phyloP scores from a whole-genome alignment of 352 stramenopile species.

The Globisporangium cylindrosporum region DNA sequence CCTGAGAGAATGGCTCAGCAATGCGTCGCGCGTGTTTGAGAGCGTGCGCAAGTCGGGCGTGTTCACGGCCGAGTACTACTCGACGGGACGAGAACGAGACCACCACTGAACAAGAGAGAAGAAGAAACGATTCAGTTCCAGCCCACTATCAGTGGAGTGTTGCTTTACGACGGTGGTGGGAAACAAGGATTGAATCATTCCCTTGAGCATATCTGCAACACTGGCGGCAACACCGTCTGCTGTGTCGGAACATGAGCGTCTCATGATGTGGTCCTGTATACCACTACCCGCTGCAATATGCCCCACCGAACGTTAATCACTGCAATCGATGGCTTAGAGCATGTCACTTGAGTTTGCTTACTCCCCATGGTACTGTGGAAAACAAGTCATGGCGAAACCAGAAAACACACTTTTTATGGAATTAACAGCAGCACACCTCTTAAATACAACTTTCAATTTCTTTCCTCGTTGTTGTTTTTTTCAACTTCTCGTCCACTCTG shows the following conservation, averaged over 20 bases:
- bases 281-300: no score
- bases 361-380: neutral
- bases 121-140: neutral
- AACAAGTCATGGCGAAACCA: neutral
- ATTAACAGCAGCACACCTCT: neutral
- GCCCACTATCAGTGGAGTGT: neutral
- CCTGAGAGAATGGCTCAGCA: constrained; percentile 78
- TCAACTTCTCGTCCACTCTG: neutral
- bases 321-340: no score
- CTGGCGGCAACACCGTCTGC: no score
- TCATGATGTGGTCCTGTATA: no score
- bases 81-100: constrained; percentile 24
- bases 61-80: constrained; percentile 49
- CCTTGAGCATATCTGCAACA: no score
- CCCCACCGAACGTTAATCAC: no score
- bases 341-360: neutral
- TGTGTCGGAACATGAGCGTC: no score
- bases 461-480: neutral
- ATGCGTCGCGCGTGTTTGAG: constrained; percentile 67
- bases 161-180: neutral
- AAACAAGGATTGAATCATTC: neutral
- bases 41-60: constrained; percentile 58
- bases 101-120: constrained; percentile 25
- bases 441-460: neutral
- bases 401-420: neutral